Evolutionary conservation across 2,329 filamentous ascomycete species (phyloP).

Genomic region (Fusarium marasasianum): DNA sequence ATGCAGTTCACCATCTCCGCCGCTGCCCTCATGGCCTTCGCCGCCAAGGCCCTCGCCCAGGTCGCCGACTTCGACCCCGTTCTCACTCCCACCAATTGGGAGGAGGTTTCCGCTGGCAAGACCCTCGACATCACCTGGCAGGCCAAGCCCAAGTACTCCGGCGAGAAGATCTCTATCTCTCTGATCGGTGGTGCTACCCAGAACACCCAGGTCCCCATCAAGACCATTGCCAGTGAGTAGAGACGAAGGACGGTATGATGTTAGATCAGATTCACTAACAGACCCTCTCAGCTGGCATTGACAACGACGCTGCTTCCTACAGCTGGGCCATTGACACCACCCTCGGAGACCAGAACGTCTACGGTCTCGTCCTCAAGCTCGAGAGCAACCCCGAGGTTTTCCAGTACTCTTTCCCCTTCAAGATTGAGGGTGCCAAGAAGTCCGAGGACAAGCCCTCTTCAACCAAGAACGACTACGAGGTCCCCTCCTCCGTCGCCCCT

Average conservation of each 20-base stretch:
- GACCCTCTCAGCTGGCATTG: conserved; percentile 54
- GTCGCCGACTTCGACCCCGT: conserved; percentile 66
- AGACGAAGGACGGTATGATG: neutral
- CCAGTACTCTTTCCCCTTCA: conserved; percentile 72
- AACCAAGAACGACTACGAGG: conserved; percentile 23
- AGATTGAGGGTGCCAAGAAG: conserved; percentile 52
- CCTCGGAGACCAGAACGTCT: conserved; percentile 60
- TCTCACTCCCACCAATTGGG: conserved; percentile 55
- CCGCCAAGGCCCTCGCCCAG: conserved; percentile 62
- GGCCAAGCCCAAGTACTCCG: conserved; percentile 52
- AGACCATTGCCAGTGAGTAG: conserved; percentile 62
- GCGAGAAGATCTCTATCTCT: conserved; percentile 59
- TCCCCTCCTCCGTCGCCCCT: conserved; percentile 42
- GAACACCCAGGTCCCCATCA: conserved; percentile 52
- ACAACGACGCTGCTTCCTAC: conserved; percentile 57
- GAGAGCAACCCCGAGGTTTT: conserved; percentile 59
- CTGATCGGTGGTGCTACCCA: conserved; percentile 63
- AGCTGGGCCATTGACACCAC: conserved; percentile 60
- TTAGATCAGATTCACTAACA: neutral
- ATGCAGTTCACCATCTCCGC: conserved; percentile 64
- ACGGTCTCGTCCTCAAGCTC: conserved; percentile 66
- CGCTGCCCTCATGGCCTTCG: conserved; percentile 62
- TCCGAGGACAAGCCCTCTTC: conserved; percentile 14
- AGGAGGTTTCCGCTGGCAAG: conserved; percentile 59
- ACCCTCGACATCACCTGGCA: conserved; percentile 63